These are phyloP conservation scores for Apium graveolens DNA, from an alignment of 129 eudicot genomes.

Conservation along the genomic window DNA sequence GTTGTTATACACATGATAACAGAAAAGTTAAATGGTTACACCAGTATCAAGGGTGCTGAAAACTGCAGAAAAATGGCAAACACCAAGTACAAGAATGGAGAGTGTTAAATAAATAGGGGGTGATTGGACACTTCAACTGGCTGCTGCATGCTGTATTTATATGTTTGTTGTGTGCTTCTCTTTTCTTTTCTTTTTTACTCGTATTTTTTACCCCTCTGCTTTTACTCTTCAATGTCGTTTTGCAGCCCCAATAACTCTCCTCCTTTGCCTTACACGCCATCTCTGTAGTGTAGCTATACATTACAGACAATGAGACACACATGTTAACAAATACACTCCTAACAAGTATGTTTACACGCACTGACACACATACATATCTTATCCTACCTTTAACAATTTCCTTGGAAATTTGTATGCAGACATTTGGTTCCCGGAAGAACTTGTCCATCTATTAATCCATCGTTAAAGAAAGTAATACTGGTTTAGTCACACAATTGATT, in stretches of 20 bases:
- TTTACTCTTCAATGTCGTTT: slow-evolving; percentile 2
- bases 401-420: background rate
- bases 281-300: background rate
- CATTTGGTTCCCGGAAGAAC: background rate
- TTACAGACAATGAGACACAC: background rate
- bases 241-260: background rate
- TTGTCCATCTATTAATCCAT: no score
- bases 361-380: background rate
- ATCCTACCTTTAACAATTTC: background rate
- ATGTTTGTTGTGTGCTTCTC: slow-evolving; percentile 1
- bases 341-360: background rate
- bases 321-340: no score
- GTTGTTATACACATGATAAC: background rate
- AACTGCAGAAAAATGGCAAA: background rate
- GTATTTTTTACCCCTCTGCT: background rate
- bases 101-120: background rate
- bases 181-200: background rate
- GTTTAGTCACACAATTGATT: no score
- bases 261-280: background rate
- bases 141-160: background rate
- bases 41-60: background rate
- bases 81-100: background rate
- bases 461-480: no score
- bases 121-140: background rate
- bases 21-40: background rate